Conservation (phyloP, 2,329 filamentous ascomycete species). For the Neofusicoccum ribis region DNA sequence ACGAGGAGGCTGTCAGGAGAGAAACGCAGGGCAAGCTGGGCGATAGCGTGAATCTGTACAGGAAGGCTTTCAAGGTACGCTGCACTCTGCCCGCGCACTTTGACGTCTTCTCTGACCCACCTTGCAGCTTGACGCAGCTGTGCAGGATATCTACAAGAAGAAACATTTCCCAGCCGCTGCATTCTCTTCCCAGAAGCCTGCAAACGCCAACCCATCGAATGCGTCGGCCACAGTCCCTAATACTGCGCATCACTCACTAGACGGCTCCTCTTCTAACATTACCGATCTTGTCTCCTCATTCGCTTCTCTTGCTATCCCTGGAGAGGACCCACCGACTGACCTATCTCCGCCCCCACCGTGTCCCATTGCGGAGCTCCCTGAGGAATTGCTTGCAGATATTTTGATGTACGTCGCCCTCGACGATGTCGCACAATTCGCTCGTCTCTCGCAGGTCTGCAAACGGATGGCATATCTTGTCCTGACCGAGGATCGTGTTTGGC, state of each 20-base stretch:
- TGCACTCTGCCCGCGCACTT: neutral
- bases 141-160: slow-evolving; percentile 84
- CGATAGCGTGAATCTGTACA: slow-evolving; percentile 84
- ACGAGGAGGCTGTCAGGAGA: slow-evolving; percentile 86
- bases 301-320: slow-evolving; percentile 66
- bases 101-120: slow-evolving; percentile 21
- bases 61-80: slow-evolving; percentile 80
- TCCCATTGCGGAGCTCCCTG: slow-evolving; percentile 73
- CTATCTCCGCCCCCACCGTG: slow-evolving; percentile 74
- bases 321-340: slow-evolving; percentile 68
- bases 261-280: slow-evolving; percentile 56
- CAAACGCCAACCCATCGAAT: slow-evolving; percentile 49
- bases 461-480: slow-evolving; percentile 80
- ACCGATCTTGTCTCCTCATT: slow-evolving; percentile 76
- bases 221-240: slow-evolving; percentile 54
- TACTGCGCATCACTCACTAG: slow-evolving; percentile 58
- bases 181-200: slow-evolving; percentile 49
- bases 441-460: slow-evolving; percentile 80
- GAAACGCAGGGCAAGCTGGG: slow-evolving; percentile 83
- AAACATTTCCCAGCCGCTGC: slow-evolving; percentile 79
- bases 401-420: slow-evolving; percentile 68
- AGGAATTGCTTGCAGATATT: slow-evolving; percentile 82
- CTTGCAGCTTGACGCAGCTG: slow-evolving; percentile 73
- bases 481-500: slow-evolving; percentile 86
- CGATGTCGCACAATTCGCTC: slow-evolving; percentile 76